Base-by-base conservation (phyloP, 1,284 basidiomycete genomes). In the Coniophora puteana region DNA sequence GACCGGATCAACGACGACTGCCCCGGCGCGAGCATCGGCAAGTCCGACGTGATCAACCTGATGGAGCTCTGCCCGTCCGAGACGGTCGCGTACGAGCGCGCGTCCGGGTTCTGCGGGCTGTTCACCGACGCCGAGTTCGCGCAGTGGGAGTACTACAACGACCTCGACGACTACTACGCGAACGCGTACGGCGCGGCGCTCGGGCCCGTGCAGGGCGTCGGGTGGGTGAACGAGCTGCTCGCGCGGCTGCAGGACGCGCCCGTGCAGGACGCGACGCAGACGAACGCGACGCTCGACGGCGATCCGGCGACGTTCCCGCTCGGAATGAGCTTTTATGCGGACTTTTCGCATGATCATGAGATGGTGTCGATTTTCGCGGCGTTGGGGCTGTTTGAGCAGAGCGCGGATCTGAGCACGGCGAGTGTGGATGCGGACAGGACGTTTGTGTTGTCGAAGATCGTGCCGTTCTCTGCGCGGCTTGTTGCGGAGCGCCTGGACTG, bases 271-370 rank as follows among this genome's bases (percentile, higher is more conserved):
- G 54, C 68, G 40, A 92, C 89, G 0, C 83, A 85, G 51, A 88
- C 84, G 4, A 93, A 93, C 61, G 61, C 63, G n/a, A 93, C 90
- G 1, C 73, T 93, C 23, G 81, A 88, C 53, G 50, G 63, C 2
- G 70, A 76, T 10, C 76, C 80, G 0, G 51, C 51, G 3, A 89
- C 86, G 0, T 93, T 93, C 63, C 90, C 91, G 8, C 69, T 89
- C 10, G 56, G 80, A 51, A 72, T 76, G 32, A 69, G 67, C 3
- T 54, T 88, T 38, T 89, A 84, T 50, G 79, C 74, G 16, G 89
- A 92, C 59, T 90, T 91, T 59, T 81, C 85, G 17, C 87, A 91
- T 57, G 89, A 92, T 57, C 83, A 89, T 58, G 69, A 85, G 53
- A 86, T 93, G 76, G 67, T 87, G 27, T 78, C 86, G 29, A 83